Percentiles rank a stretch among this genome's conserved stretches.
These are phyloP conservation scores for Flueggea neowawraea DNA, from an alignment of 441 rosid genomes.

Conservation along the genomic window DNA sequence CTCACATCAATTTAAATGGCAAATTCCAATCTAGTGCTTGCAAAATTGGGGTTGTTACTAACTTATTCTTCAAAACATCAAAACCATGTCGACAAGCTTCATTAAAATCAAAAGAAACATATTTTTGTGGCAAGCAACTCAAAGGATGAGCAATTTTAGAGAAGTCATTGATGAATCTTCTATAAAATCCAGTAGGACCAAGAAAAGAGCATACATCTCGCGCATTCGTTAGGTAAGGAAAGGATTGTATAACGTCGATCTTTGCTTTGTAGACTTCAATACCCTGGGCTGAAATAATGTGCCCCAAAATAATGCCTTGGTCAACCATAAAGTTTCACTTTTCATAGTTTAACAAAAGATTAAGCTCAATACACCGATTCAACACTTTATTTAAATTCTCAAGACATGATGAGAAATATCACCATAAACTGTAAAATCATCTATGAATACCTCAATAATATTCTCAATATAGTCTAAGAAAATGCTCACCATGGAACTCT, in stretches of 20 bases:
- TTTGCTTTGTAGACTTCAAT: too few species aligned
- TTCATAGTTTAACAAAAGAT: neutral
- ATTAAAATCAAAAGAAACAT: neutral
- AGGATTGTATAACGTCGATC: neutral
- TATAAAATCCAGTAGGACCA: too few species aligned
- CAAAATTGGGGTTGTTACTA: neutral
- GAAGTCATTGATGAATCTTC: neutral
- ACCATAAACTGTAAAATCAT: slow-evolving; percentile 2
- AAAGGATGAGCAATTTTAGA: neutral
- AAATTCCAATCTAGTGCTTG: too few species aligned
- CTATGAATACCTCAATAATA: neutral
- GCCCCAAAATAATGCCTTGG: slow-evolving; percentile 2
- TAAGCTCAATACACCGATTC: neutral
- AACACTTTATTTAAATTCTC: too few species aligned
- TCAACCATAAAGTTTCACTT: slow-evolving; percentile 2
- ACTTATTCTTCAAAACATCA: neutral
- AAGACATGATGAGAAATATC: neutral
- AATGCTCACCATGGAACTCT: neutral
- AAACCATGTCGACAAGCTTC: neutral
- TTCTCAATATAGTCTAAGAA: slow-evolving; percentile 2
- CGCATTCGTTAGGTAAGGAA: neutral
- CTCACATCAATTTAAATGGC: too few species aligned
- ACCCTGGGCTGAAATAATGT: too few species aligned
- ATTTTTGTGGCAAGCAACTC: neutral
- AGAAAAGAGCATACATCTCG: too few species aligned